A percentile compares a stretch with the other conserved stretches of the same genome.
phyloP scores from a whole-genome alignment of 2,329 filamentous ascomycete genomes.

The Nannizzia gypsea region DNA sequence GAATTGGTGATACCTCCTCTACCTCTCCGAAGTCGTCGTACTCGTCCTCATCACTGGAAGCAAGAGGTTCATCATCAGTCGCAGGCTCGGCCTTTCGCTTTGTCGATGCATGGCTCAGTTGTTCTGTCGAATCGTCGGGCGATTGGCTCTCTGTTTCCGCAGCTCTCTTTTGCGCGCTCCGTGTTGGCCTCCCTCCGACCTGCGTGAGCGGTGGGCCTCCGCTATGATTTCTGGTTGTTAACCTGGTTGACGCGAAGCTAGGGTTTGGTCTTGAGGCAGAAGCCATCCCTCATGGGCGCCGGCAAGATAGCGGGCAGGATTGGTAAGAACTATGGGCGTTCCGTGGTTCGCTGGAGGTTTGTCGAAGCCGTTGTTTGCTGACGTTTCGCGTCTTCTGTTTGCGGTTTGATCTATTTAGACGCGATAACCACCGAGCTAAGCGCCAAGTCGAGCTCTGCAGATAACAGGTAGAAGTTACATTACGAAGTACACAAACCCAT shows the following conservation, averaged over 20 bases:
- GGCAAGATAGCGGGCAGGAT: not conserved
- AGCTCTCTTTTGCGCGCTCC: not conserved
- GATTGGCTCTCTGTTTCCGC: not conserved
- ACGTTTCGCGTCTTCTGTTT: not conserved
- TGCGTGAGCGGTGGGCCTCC: constrained; percentile 18
- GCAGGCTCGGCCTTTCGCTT: constrained; percentile 17
- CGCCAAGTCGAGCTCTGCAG: not conserved
- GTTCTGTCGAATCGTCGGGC: not conserved
- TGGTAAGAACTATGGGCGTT: not conserved
- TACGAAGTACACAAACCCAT: not conserved
- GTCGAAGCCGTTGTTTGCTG: not conserved
- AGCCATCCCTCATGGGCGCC: not conserved
- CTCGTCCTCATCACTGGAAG: constrained; percentile 22
- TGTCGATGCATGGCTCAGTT: not conserved
- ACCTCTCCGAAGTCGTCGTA: constrained; percentile 2
- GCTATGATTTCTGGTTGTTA: constrained; percentile 17
- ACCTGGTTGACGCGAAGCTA: constrained; percentile 18
- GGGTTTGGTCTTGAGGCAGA: constrained; percentile 17
- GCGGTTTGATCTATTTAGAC: not conserved
- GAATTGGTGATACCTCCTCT: not conserved
- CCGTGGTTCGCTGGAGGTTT: not conserved
- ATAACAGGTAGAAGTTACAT: not conserved
- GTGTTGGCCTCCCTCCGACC: constrained; percentile 9
- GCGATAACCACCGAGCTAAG: not conserved
- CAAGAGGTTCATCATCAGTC: constrained; percentile 27